Base-by-base conservation (phyloP, 2,329 filamentous ascomycete genomes). In the Cadophora gregata region DNA sequence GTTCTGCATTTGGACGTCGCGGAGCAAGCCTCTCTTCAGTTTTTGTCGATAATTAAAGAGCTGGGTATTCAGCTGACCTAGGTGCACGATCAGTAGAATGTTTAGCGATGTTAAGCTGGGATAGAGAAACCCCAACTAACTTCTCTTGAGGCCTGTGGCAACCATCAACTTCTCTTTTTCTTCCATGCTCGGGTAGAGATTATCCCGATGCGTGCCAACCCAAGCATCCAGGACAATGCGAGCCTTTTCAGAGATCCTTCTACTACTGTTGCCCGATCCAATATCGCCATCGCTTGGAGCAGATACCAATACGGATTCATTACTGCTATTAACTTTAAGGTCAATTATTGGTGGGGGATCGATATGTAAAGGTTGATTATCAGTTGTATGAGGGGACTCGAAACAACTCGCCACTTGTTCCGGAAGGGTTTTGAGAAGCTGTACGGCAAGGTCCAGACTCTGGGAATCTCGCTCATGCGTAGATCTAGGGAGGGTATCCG, bases 91-190 rank as follows among this genome's bases (percentile, higher is more conserved):
- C 12, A 67, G 65, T 21, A 56, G n/a, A n/a, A n/a, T n/a, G n/a
- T n/a, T n/a, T n/a, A n/a, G 24, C 10, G 14, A 5, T 10, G 16
- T 2, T 3, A 25, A 24, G 21, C 6, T 48, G 29, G 27, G 4
- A 2, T 2, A 2, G 25, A 21, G 12, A 6, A 33, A 9, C 29
- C 21, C 1, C 19, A 12, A 55, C 60, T 55, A 24, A 66, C 68
- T 6, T 24, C 21, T 45, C 3, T 36, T 61, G 3, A 70, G 47
- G 1, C 63, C 66, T 14, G 63, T 70, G 12, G 56, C 33, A 3
- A 29, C 24, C 31, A 64, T 62, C 48, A 70, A 47, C 21, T 63
- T n/a, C 10, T 47, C 31, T 51, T 63, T 68, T 45, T 69, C 61
- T 19, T 24, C 33, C 27, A 4, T 21, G 14, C 51, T 64, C 19